phyloP scores from a whole-genome alignment of 2,329 filamentous ascomycete genomes.

The Purpureocillium lavendulum region DNA sequence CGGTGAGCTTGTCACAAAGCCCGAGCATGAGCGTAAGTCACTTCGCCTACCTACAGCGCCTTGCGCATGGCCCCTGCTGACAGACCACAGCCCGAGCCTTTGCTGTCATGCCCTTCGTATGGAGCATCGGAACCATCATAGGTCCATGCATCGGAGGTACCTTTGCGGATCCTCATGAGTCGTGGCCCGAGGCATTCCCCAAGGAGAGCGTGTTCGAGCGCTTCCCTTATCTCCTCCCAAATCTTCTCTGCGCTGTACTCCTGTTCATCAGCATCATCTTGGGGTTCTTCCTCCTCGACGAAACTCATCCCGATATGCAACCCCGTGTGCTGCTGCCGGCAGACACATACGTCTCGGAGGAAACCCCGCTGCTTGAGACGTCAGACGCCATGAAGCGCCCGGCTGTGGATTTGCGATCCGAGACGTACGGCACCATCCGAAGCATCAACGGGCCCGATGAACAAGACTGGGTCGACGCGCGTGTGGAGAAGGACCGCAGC shows the following conservation, averaged over 20 bases:
- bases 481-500: conserved; percentile 22
- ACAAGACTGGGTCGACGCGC: conserved; percentile 24
- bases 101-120: conserved; percentile 89
- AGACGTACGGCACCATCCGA: conserved; percentile 69
- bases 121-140: conserved; percentile 83
- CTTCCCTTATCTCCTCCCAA: conserved; percentile 85
- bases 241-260: conserved; percentile 71
- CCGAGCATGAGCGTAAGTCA: conserved; percentile 76
- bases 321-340: conserved; percentile 37
- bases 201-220: conserved; percentile 59
- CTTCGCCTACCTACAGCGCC: neutral
- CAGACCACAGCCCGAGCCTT: conserved; percentile 62
- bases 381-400: conserved; percentile 67
- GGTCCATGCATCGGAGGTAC: conserved; percentile 83
- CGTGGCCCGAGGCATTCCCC: conserved; percentile 66
- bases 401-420: conserved; percentile 64
- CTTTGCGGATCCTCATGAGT: conserved; percentile 69
- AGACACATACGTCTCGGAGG: conserved; percentile 47
- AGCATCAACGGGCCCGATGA: conserved; percentile 28
- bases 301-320: conserved; percentile 82
- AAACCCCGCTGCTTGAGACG: conserved; percentile 68
- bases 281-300: conserved; percentile 74
- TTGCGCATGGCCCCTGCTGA: conserved; percentile 8
- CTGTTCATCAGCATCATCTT: conserved; percentile 71
- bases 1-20: conserved; percentile 73